Evolutionary conservation across 2,329 filamentous ascomycete species (phyloP).

Genomic region (Fusarium sororula): DNA sequence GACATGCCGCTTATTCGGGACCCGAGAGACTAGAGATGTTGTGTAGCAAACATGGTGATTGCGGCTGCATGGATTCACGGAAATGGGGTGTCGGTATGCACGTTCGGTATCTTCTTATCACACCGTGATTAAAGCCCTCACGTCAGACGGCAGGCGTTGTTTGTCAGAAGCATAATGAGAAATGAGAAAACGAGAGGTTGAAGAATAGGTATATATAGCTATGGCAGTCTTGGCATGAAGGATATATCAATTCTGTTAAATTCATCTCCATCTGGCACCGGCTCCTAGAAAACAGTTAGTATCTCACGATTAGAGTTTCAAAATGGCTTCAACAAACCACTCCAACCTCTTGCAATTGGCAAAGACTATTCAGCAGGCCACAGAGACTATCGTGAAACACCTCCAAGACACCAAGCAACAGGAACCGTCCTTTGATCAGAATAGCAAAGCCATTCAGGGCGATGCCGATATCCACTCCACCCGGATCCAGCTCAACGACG

Average conservation of each 20-base stretch:
- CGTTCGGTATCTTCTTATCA: neutral
- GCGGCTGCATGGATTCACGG: neutral
- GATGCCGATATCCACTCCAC: neutral
- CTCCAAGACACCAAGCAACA: neutral
- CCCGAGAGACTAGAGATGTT: neutral
- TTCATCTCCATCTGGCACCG: neutral
- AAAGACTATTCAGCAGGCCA: neutral
- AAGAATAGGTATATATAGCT: neutral
- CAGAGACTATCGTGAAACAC: neutral
- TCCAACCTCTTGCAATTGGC: neutral
- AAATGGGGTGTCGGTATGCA: neutral
- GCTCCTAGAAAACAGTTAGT: fast-evolving
- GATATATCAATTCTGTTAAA: neutral
- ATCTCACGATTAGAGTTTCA: too few species aligned
- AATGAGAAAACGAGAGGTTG: too few species aligned
- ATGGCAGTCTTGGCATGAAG: fast-evolving
- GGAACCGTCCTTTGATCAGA: neutral
- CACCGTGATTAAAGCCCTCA: neutral
- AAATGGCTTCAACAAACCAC: neutral
- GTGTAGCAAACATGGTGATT: neutral
- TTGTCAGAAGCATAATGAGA: neutral
- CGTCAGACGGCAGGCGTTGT: neutral
- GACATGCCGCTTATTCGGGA: neutral
- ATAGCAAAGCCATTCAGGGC: neutral
- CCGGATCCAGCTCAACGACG: neutral